Conservation (phyloP, 768 basidiomycete species). For the Rhodotorula graminis region DNA sequence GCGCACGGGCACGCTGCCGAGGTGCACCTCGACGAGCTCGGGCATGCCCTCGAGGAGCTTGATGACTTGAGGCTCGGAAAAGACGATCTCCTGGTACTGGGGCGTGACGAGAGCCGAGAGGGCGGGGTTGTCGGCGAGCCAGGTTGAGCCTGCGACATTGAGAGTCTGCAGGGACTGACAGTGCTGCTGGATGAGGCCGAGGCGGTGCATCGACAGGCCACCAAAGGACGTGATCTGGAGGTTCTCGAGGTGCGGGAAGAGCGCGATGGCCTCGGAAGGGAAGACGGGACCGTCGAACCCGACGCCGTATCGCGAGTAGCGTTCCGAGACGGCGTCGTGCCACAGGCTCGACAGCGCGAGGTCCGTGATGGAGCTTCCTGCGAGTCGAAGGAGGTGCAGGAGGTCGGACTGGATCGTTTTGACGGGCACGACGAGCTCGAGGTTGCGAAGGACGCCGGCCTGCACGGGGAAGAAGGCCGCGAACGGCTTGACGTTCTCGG, state of each 20-base stretch:
- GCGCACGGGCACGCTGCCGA: neutral
- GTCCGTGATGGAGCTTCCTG: neutral
- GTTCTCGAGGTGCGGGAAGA: neutral
- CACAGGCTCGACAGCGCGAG: too few relatives aligned
- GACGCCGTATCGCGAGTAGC: neutral
- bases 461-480: too few relatives aligned
- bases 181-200: neutral
- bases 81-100: neutral
- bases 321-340: rapidly evolving
- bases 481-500: too few relatives aligned
- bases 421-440: too few relatives aligned
- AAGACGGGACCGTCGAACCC: neutral
- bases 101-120: too few relatives aligned
- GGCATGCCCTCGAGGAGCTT: neutral
- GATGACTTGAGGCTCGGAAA: neutral
- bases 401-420: too few relatives aligned
- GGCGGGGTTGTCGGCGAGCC: neutral
- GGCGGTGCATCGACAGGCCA: neutral
- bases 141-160: neutral
- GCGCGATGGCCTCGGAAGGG: neutral
- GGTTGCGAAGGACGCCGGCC: too few relatives aligned
- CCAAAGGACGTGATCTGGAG: neutral
- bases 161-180: neutral
- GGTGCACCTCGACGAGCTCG: neutral
- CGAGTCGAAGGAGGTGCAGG: too few relatives aligned